A percentile compares a stretch with the other conserved stretches of the same genome.
phyloP scores from a whole-genome alignment of 1,139 yeast species.

The Hansenula sp. region DNA sequence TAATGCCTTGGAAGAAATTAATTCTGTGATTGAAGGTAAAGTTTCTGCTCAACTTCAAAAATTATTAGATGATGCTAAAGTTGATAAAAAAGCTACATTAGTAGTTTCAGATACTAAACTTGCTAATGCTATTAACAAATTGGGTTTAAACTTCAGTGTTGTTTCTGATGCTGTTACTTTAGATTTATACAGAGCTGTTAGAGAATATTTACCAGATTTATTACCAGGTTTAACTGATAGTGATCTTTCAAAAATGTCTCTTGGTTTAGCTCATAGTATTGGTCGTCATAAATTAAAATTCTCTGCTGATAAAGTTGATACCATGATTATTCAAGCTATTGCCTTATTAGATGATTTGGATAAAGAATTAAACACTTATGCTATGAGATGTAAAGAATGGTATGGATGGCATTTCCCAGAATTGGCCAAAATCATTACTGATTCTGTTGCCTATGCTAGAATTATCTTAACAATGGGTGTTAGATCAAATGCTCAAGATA shows the following conservation, averaged over 20 bases:
- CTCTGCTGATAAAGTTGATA: slow-evolving; percentile 96
- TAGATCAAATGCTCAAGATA: slow-evolving; percentile 84
- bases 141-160: slow-evolving; percentile 83
- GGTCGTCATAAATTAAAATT: slow-evolving; percentile 98
- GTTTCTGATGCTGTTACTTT: slow-evolving; percentile 93
- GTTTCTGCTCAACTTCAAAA: slow-evolving; percentile 81
- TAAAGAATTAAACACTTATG: slow-evolving; percentile 94
- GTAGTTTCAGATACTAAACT: slow-evolving; percentile 93
- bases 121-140: slow-evolving; percentile 93
- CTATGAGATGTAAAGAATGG: slow-evolving; percentile 99
- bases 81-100: slow-evolving; percentile 85
- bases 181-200: slow-evolving; percentile 92
- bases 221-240: slow-evolving; percentile 88
- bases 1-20: slow-evolving; percentile 93
- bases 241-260: slow-evolving; percentile 88
- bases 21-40: slow-evolving; percentile 87
- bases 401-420: slow-evolving; percentile 99
- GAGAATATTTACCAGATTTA: slow-evolving; percentile 89
- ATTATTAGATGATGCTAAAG: slow-evolving; percentile 73
- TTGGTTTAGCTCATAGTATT: slow-evolving; percentile 95
- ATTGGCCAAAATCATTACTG: slow-evolving; percentile 93
- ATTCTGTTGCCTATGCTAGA: slow-evolving; percentile 92
- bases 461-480: slow-evolving; percentile 92
- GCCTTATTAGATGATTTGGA: slow-evolving; percentile 95
- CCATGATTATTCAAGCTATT: slow-evolving; percentile 98